A percentile compares a stretch with the other conserved stretches of the same genome.
phyloP scores from a whole-genome alignment of 2,329 filamentous ascomycete species.

The Cercospora sp. region DNA sequence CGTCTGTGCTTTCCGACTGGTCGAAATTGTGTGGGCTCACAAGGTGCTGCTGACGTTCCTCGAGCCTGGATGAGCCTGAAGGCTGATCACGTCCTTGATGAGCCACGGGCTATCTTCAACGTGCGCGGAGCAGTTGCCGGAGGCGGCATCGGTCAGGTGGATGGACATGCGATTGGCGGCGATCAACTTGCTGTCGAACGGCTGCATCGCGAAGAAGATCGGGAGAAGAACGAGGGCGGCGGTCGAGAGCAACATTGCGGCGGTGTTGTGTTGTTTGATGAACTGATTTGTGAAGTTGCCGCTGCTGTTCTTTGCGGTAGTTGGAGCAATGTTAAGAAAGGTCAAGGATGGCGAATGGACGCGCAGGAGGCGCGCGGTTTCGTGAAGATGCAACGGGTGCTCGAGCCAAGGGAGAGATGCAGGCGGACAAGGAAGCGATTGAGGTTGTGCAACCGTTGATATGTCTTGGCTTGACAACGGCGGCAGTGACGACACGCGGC shows the following conservation, averaged over 20 bases:
- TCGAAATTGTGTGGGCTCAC: too few relatives aligned
- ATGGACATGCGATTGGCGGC: conserved; percentile 12
- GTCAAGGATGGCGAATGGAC: not conserved
- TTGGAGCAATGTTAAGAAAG: not conserved
- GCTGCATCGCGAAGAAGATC: conserved; percentile 1
- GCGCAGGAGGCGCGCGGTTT: not conserved
- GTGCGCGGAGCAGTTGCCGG: conserved; percentile 16
- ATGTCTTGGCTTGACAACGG: conserved; percentile 6
- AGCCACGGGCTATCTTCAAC: conserved; percentile 30
- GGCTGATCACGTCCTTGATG: conserved; percentile 29
- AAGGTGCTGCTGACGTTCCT: conserved; percentile 22
- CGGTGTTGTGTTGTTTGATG: not conserved
- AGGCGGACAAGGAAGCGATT: not conserved
- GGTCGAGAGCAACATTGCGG: conserved; percentile 10
- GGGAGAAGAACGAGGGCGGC: conserved; percentile 10
- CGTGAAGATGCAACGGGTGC: not conserved
- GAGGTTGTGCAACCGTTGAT: conserved; percentile 4
- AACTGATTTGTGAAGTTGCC: not conserved
- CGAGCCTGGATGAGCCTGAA: conserved; percentile 18
- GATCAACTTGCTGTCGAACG: conserved; percentile 7
- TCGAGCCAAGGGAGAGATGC: conserved; percentile 5
- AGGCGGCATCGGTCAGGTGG: conserved; percentile 20
- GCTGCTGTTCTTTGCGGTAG: not conserved
- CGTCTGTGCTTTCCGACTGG: too few relatives aligned
- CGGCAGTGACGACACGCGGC: conserved; percentile 4